These are phyloP conservation scores for Aphanoascus verrucosus DNA, from an alignment of 2,329 filamentous ascomycete genomes.

Conservation along the genomic window DNA sequence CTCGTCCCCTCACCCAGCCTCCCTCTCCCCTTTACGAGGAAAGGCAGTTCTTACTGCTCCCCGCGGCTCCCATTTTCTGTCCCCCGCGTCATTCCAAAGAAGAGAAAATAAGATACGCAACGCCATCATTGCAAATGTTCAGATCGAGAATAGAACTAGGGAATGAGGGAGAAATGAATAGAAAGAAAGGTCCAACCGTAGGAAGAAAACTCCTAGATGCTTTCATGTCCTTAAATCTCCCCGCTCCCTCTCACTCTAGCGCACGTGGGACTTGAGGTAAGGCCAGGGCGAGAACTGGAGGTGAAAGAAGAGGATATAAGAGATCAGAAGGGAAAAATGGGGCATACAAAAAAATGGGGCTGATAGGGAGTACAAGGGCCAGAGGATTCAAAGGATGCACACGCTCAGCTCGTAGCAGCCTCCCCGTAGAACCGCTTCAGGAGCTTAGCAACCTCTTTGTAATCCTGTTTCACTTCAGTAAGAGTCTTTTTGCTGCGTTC, in stretches of 20 bases:
- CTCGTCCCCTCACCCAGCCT: too few relatives aligned
- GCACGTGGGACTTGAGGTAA: background rate
- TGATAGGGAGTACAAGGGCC: constrained; percentile 11
- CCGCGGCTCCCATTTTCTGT: too few relatives aligned
- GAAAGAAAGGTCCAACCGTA: constrained; percentile 21
- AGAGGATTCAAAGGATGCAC: background rate
- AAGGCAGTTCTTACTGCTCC: too few relatives aligned
- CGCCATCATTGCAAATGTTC: too few relatives aligned
- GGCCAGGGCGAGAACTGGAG: constrained; percentile 4
- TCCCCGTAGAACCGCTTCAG: constrained; percentile 62
- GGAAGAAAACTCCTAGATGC: constrained; percentile 13
- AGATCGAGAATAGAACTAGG: background rate
- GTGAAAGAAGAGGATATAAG: constrained; percentile 6
- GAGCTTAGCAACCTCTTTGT: constrained; percentile 57
- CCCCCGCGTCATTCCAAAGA: too few relatives aligned
- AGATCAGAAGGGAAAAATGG: constrained; percentile 14
- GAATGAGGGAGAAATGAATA: constrained; percentile 16
- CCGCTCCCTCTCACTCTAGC: background rate
- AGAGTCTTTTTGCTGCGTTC: constrained; percentile 60
- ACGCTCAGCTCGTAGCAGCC: constrained; percentile 5
- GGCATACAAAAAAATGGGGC: constrained; percentile 4
- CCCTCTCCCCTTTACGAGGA: too few relatives aligned
- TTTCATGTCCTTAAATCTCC: background rate
- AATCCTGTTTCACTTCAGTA: constrained; percentile 62
- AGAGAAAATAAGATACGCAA: too few relatives aligned